phyloP scores from a whole-genome alignment of 2,329 filamentous ascomycete species.

The Coniella lustricola region DNA sequence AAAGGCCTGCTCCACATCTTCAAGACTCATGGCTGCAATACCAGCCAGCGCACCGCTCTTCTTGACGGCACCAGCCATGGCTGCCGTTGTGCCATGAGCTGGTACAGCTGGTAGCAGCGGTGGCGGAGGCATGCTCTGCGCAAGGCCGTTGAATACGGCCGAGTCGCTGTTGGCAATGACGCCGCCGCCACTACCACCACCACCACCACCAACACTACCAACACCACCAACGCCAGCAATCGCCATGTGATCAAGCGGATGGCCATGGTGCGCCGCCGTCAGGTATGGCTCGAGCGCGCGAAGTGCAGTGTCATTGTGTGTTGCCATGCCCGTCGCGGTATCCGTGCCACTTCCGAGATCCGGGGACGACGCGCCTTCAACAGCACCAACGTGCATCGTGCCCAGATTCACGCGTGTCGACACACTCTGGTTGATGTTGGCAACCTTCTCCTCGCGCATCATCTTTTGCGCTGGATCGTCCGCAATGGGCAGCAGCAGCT shows the following conservation, averaged over 20 bases:
- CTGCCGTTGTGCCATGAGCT: neutral
- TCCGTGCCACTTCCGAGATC: slow-evolving; percentile 13
- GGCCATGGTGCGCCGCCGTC: neutral
- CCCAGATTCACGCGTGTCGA: slow-evolving; percentile 52
- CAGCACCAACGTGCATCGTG: slow-evolving; percentile 33
- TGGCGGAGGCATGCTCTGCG: slow-evolving; percentile 10
- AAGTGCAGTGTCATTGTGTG: slow-evolving; percentile 6
- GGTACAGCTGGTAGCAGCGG: slow-evolving; percentile 1
- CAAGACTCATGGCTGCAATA: slow-evolving; percentile 52
- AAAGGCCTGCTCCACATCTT: slow-evolving; percentile 55
- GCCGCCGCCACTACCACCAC: too few species aligned
- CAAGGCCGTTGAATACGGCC: slow-evolving; percentile 9
- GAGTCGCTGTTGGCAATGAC: neutral
- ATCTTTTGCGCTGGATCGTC: slow-evolving; percentile 58
- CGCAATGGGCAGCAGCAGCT: slow-evolving; percentile 3
- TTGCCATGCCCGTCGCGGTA: neutral
- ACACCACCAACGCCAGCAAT: too few species aligned
- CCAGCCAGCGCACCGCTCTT: slow-evolving; percentile 32
- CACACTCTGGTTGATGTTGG: slow-evolving; percentile 64
- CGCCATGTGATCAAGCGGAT: neutral
- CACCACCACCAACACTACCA: too few species aligned
- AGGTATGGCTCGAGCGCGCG: slow-evolving; percentile 5
- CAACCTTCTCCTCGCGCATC: slow-evolving; percentile 58
- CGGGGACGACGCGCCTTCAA: neutral
- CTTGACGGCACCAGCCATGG: neutral